These are phyloP conservation scores for Leptographium galeiforme DNA, from an alignment of 2,329 filamentous ascomycete genomes.

Conservation along the genomic window DNA sequence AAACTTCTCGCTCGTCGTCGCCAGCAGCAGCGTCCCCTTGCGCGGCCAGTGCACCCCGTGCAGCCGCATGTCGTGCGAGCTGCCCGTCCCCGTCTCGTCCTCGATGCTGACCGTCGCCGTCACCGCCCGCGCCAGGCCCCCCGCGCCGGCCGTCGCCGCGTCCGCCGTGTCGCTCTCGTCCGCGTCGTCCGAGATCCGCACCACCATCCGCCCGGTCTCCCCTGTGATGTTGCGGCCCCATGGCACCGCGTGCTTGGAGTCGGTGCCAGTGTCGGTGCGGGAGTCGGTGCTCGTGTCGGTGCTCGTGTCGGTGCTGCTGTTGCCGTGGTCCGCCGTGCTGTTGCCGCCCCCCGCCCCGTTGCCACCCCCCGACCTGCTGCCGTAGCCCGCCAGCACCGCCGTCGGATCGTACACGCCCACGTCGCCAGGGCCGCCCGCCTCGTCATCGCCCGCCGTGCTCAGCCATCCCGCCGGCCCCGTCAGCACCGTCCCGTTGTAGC, in stretches of 20 bases:
- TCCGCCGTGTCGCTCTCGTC: slow-evolving; percentile 13
- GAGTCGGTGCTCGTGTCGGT: background rate
- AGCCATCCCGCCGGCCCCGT: slow-evolving; percentile 55
- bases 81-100: slow-evolving; percentile 54
- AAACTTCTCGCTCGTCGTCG: slow-evolving; percentile 88
- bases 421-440: background rate
- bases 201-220: slow-evolving; percentile 49
- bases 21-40: slow-evolving; percentile 67
- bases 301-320: background rate
- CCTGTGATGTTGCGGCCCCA: slow-evolving; percentile 79
- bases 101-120: slow-evolving; percentile 58
- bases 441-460: slow-evolving; percentile 14
- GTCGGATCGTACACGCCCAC: background rate
- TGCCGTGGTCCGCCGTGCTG: background rate
- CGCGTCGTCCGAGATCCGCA: slow-evolving; percentile 49
- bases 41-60: slow-evolving; percentile 77
- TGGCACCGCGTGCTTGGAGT: slow-evolving; percentile 20
- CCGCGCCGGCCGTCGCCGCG: slow-evolving; percentile 19
- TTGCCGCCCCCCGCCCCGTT: background rate
- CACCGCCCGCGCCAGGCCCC: slow-evolving; percentile 52
- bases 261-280: background rate
- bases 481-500: slow-evolving; percentile 51
- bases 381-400: background rate
- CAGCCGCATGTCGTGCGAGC: slow-evolving; percentile 66
- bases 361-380: background rate